Evolutionary conservation across 768 basidiomycete species (phyloP), one percentile per base, ranked within the genome.

Genomic region (Cyclocybe aegerita): DNA sequence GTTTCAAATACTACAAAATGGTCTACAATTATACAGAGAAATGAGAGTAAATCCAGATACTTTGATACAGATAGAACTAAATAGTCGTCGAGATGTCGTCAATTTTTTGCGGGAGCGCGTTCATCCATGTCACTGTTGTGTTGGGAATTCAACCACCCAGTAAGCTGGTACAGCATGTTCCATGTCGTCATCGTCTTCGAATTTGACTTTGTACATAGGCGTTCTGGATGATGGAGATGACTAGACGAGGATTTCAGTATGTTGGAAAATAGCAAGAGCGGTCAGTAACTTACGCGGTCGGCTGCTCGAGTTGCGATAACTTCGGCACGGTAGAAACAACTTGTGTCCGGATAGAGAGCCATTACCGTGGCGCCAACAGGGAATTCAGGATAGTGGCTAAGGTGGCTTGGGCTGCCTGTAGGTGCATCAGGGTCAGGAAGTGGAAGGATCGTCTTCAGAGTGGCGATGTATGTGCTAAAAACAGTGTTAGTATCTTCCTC

Each of bases 271-370:
- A 55, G 36, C 6, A 39, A 35, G 17, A 7, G 46, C 48, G 14
- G 36, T 40, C 38, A 34, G 16, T 14, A 14, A 55, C 70, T 56
- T 53, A 76, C 72, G 48, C 69, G 65, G 43, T 70, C 69, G 32
- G 60, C 56, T 15, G 65, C 65, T 39, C 88, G 90, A 8, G 82
- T 80, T n/a, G 81, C 76, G 40, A 90, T 75, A 5, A 93, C 90
- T 60, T 90, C 87, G 6, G 91, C 91, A 23, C 88, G 86, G 61
- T 93, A 93, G 72, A 93, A 93, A 64, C 88, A 91, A 58, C 89
- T 93, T 0, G 91, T 93, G 61, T 93, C 91, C 0, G 91, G 91
- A 67, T 92, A 93, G n/a, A 93, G 71, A 1, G 89, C 91, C 79
- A 93, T 81, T 8, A 93, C 91, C 0, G 78, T 87, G 15, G 86